Percentiles rank a stretch among this genome's conserved stretches.
Evolutionary conservation across 345 rosid species (phyloP).

Genomic region (Arabidopsis arenosa): DNA sequence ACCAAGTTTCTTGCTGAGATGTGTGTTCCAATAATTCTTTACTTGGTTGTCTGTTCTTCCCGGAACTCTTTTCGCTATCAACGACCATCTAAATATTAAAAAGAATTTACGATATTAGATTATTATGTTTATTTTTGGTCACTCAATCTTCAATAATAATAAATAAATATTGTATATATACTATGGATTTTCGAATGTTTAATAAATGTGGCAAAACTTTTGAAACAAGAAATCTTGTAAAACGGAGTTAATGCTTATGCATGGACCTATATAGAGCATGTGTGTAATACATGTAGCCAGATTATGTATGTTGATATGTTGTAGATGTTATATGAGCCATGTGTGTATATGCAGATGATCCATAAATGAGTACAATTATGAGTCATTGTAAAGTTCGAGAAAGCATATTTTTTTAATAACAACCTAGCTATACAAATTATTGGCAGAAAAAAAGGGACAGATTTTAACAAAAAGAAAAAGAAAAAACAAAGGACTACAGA

Average conservation of each 20-base stretch:
- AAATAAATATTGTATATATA: neutral
- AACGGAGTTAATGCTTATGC: slow-evolving; percentile 22
- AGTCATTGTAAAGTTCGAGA: slow-evolving; percentile 30
- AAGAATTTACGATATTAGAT: neutral
- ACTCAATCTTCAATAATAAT: neutral
- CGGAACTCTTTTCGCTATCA: slow-evolving; percentile 55
- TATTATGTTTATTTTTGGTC: too few species aligned
- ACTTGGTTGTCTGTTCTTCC: slow-evolving; percentile 61
- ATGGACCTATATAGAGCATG: neutral
- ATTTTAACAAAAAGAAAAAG: too few species aligned
- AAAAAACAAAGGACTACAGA: neutral
- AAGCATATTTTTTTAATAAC: neutral
- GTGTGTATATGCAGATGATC: slow-evolving; percentile 13
- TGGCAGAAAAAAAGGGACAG: neutral
- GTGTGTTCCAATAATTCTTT: slow-evolving; percentile 58
- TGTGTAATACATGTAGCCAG: slow-evolving; percentile 5
- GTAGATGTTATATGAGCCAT: neutral
- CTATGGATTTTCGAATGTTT: neutral
- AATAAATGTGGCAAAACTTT: neutral
- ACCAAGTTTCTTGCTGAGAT: slow-evolving; percentile 47
- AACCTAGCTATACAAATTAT: slow-evolving; percentile 6
- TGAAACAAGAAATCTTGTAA: neutral
- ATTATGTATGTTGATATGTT: slow-evolving; percentile 11
- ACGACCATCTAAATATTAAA: slow-evolving; percentile 46
- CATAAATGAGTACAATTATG: slow-evolving; percentile 22